These are phyloP conservation scores for Trypanosoma caninum DNA, from an alignment of 208 protist species.

Conservation along the genomic window DNA sequence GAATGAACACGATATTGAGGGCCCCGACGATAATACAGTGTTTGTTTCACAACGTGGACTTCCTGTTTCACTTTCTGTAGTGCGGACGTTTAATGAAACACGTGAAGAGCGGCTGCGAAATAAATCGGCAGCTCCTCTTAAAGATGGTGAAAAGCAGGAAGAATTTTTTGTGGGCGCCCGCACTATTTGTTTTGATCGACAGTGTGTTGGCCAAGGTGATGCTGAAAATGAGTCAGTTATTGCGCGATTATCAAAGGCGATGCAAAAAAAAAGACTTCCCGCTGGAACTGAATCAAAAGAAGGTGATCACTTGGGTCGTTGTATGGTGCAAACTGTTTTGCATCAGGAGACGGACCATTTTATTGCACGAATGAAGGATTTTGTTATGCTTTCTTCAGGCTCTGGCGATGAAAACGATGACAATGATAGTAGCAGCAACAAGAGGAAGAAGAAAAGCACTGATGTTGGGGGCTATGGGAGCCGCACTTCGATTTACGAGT, in stretches of 20 bases:
- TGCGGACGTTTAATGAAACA: slow-evolving; percentile 14
- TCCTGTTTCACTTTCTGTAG: slow-evolving; percentile 20
- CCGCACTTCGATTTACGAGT: slow-evolving; percentile 23
- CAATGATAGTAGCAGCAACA: background rate
- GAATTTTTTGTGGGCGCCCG: slow-evolving; percentile 42
- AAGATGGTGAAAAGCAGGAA: slow-evolving; percentile 29
- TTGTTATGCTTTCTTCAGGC: slow-evolving; percentile 18
- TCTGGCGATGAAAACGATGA: slow-evolving; percentile 18
- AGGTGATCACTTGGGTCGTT: slow-evolving; percentile 19
- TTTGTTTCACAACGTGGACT: slow-evolving; percentile 39
- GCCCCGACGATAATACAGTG: slow-evolving; percentile 11
- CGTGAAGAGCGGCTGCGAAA: slow-evolving; percentile 15
- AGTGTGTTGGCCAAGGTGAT: background rate
- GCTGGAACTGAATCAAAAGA: slow-evolving; percentile 19
- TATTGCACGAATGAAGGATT: slow-evolving; percentile 7
- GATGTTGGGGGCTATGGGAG: slow-evolving; percentile 10
- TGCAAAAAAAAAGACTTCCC: slow-evolving; percentile 9
- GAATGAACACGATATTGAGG: slow-evolving; percentile 45
- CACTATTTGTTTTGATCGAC: slow-evolving; percentile 39
- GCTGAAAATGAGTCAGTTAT: slow-evolving; percentile 1
- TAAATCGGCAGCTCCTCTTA: slow-evolving; percentile 3
- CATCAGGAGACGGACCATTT: slow-evolving; percentile 9
- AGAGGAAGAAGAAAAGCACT: background rate
- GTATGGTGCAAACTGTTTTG: slow-evolving; percentile 26
- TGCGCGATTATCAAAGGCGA: slow-evolving; percentile 3